These are phyloP conservation scores for Volvox reticuliferus DNA, from an alignment of 139 green algal species.

Conservation along the genomic window DNA sequence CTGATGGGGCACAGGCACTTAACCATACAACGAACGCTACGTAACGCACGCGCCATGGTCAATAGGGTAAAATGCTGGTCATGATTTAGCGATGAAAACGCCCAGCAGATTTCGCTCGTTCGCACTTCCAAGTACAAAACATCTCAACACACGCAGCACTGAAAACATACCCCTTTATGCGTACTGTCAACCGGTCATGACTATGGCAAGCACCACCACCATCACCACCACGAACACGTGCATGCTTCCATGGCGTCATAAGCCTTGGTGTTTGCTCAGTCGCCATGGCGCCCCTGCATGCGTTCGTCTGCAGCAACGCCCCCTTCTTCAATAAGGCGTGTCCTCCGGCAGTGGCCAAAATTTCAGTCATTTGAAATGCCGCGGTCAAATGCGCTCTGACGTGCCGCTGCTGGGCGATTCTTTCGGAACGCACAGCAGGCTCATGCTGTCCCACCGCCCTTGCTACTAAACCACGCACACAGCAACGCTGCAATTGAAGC, in stretches of 20 bases:
- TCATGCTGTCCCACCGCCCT: neutral
- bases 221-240: neutral
- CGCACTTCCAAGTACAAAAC: neutral
- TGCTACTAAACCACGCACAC: neutral
- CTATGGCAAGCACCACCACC: neutral
- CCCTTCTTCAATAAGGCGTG: neutral
- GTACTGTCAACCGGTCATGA: neutral
- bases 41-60: neutral
- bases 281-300: neutral
- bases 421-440: neutral
- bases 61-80: neutral
- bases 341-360: slow-evolving; percentile 29
- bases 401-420: neutral
- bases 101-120: neutral
- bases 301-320: neutral
- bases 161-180: neutral
- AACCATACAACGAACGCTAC: neutral
- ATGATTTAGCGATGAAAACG: neutral
- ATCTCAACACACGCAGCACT: neutral
- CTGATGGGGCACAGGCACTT: neutral
- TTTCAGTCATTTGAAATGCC: neutral
- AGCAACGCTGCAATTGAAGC: neutral
- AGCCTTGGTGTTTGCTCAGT: slow-evolving; percentile 1
- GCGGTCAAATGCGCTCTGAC: neutral
- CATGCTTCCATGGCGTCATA: neutral